These are phyloP conservation scores for Hyaloscypha hepaticicola DNA, from an alignment of 495 filamentous ascomycete species.

Conservation along the genomic window DNA sequence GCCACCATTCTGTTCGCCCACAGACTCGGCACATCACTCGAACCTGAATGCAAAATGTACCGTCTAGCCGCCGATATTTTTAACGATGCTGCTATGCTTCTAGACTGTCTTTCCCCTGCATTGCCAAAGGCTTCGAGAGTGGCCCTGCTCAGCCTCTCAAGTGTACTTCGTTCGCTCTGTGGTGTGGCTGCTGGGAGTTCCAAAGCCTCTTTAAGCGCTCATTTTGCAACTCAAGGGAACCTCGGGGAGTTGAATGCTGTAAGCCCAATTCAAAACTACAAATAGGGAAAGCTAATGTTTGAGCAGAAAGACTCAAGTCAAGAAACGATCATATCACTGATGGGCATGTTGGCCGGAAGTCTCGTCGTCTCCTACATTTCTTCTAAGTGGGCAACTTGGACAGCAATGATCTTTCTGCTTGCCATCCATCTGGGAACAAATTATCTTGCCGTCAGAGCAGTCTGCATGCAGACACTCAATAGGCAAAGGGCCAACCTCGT, in stretches of 20 bases:
- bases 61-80: constrained; percentile 87
- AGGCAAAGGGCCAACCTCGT: constrained; percentile 82
- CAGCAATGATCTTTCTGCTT: constrained; percentile 68
- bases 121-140: constrained; percentile 69
- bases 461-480: constrained; percentile 84
- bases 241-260: constrained; percentile 90
- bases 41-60: constrained; percentile 94
- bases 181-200: constrained; percentile 86
- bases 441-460: constrained; percentile 79
- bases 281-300: neutral
- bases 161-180: constrained; percentile 78
- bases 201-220: constrained; percentile 87
- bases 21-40: constrained; percentile 78
- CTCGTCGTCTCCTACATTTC: constrained; percentile 75
- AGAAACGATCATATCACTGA: constrained; percentile 87
- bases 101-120: constrained; percentile 83
- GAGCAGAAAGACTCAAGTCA: constrained; percentile 81
- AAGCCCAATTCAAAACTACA: constrained; percentile 29
- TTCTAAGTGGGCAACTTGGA: constrained; percentile 70
- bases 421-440: constrained; percentile 76
- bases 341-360: constrained; percentile 87
- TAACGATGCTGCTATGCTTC: constrained; percentile 86
- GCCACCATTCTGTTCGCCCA: constrained; percentile 93
- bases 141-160: constrained; percentile 67
- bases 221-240: constrained; percentile 89